Percentiles rank a stretch among this genome's conserved stretches.
phyloP scores from a whole-genome alignment of 192 early-diverging fungal genomes.

The Pecoramyces ruminantium region DNA sequence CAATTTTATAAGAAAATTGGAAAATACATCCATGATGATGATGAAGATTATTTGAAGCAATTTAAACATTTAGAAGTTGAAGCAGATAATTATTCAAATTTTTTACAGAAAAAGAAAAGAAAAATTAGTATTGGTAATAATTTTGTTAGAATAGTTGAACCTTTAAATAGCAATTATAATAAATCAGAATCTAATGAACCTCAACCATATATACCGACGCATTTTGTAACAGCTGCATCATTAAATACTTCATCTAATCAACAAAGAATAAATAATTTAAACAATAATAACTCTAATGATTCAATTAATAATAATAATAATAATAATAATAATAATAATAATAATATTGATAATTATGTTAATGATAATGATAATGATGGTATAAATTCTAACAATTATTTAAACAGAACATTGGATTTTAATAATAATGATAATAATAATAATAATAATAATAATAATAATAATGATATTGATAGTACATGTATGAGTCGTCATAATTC shows the following conservation, averaged over 20 bases:
- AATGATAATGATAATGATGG: neutral
- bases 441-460: too few relatives aligned
- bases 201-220: neutral
- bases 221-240: neutral
- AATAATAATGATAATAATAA: too few relatives aligned
- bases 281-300: too few relatives aligned
- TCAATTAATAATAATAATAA: neutral
- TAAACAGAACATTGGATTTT: too few relatives aligned
- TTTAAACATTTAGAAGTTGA: neutral
- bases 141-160: neutral
- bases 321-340: neutral
- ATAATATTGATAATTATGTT: neutral
- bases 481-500: too few relatives aligned
- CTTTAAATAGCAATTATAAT: neutral
- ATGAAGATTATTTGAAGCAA: neutral
- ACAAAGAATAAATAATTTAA: too few relatives aligned
- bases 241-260: neutral
- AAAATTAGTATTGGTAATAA: neutral
- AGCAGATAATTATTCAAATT: neutral
- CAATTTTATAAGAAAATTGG: neutral
- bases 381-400: too few relatives aligned
- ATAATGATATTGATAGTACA: too few relatives aligned
- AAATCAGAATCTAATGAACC: neutral
- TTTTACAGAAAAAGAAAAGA: neutral
- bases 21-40: neutral